Conservation (phyloP, 1,284 basidiomycete genomes). For the Irpex sp. region DNA sequence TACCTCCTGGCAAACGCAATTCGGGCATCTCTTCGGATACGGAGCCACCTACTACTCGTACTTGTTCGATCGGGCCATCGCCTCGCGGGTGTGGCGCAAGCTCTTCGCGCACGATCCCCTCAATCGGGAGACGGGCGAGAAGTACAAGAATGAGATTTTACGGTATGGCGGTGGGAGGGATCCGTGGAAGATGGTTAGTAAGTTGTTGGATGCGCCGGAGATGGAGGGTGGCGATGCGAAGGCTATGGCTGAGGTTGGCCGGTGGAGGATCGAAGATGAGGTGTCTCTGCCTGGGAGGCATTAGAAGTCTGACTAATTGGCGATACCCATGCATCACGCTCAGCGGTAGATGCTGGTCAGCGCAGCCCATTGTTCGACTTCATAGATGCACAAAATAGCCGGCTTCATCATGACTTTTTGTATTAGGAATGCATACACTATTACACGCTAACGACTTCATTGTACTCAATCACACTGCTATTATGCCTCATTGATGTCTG, state of each 20-base stretch:
- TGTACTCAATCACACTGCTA: background rate
- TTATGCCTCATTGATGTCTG: background rate
- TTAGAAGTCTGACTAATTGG: slow-evolving; percentile 7
- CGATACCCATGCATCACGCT: background rate
- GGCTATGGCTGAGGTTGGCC: slow-evolving; percentile 88
- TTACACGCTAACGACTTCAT: background rate
- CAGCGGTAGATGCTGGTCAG: background rate
- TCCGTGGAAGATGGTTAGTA: slow-evolving; percentile 92
- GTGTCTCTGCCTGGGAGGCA: slow-evolving; percentile 25
- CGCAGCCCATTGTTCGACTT: background rate
- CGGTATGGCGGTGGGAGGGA: slow-evolving; percentile 87
- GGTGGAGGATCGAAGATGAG: slow-evolving; percentile 80
- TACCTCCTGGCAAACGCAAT: slow-evolving; percentile 93
- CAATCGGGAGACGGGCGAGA: slow-evolving; percentile 66
- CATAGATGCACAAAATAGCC: background rate
- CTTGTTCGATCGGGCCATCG: slow-evolving; percentile 93
- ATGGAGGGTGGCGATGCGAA: slow-evolving; percentile 68
- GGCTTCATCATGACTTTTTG: background rate
- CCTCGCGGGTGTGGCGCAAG: slow-evolving; percentile 81
- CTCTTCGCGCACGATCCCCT: slow-evolving; percentile 72
- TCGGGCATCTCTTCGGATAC: slow-evolving; percentile 94
- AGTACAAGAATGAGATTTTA: slow-evolving; percentile 76
- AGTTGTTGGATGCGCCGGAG: slow-evolving; percentile 61
- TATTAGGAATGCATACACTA: background rate
- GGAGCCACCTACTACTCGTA: slow-evolving; percentile 98